phyloP scores from a whole-genome alignment of 495 filamentous ascomycete species.

The Xylaria grammica region DNA sequence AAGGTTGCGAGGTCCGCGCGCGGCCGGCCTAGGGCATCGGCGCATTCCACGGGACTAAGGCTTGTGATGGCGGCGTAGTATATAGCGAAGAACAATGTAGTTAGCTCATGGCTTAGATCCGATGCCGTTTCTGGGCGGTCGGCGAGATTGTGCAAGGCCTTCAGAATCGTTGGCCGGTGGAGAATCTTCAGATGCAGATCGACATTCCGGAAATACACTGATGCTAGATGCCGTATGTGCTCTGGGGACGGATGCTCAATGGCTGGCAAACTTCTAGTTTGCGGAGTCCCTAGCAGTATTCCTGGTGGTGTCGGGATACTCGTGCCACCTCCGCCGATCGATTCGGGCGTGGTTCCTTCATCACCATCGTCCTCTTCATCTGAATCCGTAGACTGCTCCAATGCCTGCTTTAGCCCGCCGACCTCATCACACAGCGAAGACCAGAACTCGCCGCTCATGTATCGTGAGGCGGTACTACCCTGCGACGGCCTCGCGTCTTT shows the following conservation, averaged over 20 bases:
- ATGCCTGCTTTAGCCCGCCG: conserved; percentile 43
- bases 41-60: conserved; percentile 50
- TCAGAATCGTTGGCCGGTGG: conserved; percentile 51
- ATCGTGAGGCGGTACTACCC: conserved; percentile 49
- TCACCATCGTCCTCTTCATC: conserved; percentile 54
- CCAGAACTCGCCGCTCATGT: conserved; percentile 83
- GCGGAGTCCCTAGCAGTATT: conserved; percentile 54
- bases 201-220: conserved; percentile 61
- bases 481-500: conserved; percentile 29
- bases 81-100: conserved; percentile 65
- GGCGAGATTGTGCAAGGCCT: conserved; percentile 45
- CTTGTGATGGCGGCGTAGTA: conserved; percentile 66
- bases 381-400: conserved; percentile 45
- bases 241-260: conserved; percentile 56
- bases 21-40: conserved; percentile 47
- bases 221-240: conserved; percentile 65
- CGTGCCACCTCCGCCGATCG: conserved; percentile 49
- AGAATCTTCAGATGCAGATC: conserved; percentile 60
- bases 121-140: conserved; percentile 38
- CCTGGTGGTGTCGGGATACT: conserved; percentile 58
- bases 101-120: conserved; percentile 38
- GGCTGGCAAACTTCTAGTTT: conserved; percentile 22
- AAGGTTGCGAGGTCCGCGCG: conserved; percentile 52
- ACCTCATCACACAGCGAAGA: conserved; percentile 74
- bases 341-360: conserved; percentile 49